A percentile compares a stretch with the other conserved stretches of the same genome.
phyloP scores from a whole-genome alignment of 495 filamentous ascomycete genomes.

The Penicillium tannophilum region DNA sequence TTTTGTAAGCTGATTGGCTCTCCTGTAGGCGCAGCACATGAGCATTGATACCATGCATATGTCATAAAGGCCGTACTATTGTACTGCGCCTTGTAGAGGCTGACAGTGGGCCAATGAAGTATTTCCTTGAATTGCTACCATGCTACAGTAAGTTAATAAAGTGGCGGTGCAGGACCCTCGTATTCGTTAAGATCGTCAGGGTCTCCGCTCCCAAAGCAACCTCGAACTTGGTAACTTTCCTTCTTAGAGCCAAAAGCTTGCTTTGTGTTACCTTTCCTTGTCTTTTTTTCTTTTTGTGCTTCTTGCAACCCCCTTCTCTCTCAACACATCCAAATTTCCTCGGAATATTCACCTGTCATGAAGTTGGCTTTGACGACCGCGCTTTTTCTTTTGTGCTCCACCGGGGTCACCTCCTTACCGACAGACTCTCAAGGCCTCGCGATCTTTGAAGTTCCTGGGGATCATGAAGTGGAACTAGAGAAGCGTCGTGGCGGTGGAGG shows the following conservation, averaged over 20 bases:
- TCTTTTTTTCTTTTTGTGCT: background rate
- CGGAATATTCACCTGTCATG: slow-evolving; percentile 23
- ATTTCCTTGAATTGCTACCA: too few relatives aligned
- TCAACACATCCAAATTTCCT: background rate
- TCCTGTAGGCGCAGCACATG: too few relatives aligned
- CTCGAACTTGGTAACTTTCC: background rate
- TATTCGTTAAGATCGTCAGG: background rate
- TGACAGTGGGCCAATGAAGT: too few relatives aligned
- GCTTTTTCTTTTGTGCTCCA: slow-evolving; percentile 33
- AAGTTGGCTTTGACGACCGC: slow-evolving; percentile 31
- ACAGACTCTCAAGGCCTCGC: slow-evolving; percentile 1
- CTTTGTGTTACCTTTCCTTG: background rate
- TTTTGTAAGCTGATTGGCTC: background rate
- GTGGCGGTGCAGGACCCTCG: background rate
- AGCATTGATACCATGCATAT: background rate
- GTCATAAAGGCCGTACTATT: background rate
- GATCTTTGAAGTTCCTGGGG: slow-evolving; percentile 19
- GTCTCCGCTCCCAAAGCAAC: background rate
- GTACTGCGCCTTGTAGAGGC: background rate
- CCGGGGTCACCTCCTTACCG: slow-evolving; percentile 27
- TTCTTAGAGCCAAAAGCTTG: background rate
- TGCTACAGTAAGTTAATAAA: too few relatives aligned
- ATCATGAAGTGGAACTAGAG: slow-evolving; percentile 31
- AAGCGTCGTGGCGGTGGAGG: slow-evolving; percentile 54
- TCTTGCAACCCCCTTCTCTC: background rate